phyloP scores from a whole-genome alignment of 345 rosid species.

The Citrus sinensis region DNA sequence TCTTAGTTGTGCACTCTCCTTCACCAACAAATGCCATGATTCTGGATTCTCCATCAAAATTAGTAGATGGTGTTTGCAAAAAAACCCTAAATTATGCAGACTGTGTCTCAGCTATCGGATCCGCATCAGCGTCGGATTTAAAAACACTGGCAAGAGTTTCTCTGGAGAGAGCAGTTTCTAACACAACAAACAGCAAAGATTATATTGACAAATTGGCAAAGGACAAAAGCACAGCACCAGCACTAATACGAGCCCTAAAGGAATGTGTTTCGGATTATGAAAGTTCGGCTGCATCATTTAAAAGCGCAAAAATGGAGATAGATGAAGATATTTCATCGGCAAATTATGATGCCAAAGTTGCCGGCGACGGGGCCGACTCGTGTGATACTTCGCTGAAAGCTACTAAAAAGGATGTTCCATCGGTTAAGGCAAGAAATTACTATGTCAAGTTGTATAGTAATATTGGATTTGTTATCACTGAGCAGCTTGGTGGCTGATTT shows the following conservation, averaged over 20 bases:
- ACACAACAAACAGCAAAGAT: background rate
- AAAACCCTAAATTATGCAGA: background rate
- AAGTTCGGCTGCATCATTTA: background rate
- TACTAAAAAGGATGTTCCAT: background rate
- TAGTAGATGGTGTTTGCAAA: background rate
- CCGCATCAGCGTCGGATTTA: background rate
- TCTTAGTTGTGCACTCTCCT: background rate
- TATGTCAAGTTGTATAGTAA: background rate
- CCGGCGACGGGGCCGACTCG: slow-evolving; percentile 7
- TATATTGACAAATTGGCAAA: background rate
- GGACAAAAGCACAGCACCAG: background rate
- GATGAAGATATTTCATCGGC: slow-evolving; percentile 16
- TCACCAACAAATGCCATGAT: background rate
- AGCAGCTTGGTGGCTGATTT: background rate
- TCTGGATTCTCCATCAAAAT: background rate
- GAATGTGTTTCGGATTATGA: background rate
- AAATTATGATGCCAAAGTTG: slow-evolving; percentile 13
- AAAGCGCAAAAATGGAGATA: background rate
- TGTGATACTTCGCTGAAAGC: background rate
- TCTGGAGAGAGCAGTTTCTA: background rate
- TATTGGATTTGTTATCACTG: slow-evolving; percentile 4
- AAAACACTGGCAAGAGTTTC: background rate
- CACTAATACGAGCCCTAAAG: background rate
- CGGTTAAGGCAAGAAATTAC: background rate
- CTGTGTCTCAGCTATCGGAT: background rate